These are phyloP conservation scores for Coemansia sp. DNA, from an alignment of 192 early-diverging fungal species.

Conservation along the genomic window DNA sequence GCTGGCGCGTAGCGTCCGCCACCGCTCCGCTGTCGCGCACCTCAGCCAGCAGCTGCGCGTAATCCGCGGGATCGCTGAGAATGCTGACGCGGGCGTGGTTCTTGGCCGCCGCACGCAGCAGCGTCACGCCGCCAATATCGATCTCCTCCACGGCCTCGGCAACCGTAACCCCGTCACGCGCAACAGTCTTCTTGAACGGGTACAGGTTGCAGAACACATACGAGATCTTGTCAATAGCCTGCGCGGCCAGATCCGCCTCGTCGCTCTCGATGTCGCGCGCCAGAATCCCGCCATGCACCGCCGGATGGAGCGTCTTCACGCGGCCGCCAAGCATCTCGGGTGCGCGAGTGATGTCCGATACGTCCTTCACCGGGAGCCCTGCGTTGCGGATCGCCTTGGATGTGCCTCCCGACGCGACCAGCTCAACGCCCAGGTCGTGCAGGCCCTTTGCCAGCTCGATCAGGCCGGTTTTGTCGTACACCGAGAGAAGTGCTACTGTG, in stretches of 20 bases:
- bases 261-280: slow-evolving; percentile 85
- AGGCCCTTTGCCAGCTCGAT: slow-evolving; percentile 85
- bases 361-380: slow-evolving; percentile 89
- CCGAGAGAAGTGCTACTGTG: slow-evolving; percentile 77
- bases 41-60: slow-evolving; percentile 75
- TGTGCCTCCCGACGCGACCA: slow-evolving; percentile 95
- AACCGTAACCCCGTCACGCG: slow-evolving; percentile 85
- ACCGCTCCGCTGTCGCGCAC: slow-evolving; percentile 66
- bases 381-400: slow-evolving; percentile 87
- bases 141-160: slow-evolving; percentile 96
- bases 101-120: slow-evolving; percentile 98
- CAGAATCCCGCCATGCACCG: slow-evolving; percentile 96
- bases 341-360: slow-evolving; percentile 95
- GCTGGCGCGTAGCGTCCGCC: slow-evolving; percentile 70
- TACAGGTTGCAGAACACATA: slow-evolving; percentile 98
- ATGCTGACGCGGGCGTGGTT: slow-evolving; percentile 96
- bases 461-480: slow-evolving; percentile 97
- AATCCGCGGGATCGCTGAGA: slow-evolving; percentile 91
- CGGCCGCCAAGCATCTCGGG: slow-evolving; percentile 99
- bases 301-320: slow-evolving; percentile 98
- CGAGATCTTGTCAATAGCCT: slow-evolving; percentile 91
- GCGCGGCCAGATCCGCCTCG: slow-evolving; percentile 80
- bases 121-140: slow-evolving; percentile 98
- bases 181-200: slow-evolving; percentile 94
- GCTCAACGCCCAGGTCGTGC: slow-evolving; percentile 69